Conservation (phyloP, 306 rosid species). For the Dryas octopetala region DNA sequence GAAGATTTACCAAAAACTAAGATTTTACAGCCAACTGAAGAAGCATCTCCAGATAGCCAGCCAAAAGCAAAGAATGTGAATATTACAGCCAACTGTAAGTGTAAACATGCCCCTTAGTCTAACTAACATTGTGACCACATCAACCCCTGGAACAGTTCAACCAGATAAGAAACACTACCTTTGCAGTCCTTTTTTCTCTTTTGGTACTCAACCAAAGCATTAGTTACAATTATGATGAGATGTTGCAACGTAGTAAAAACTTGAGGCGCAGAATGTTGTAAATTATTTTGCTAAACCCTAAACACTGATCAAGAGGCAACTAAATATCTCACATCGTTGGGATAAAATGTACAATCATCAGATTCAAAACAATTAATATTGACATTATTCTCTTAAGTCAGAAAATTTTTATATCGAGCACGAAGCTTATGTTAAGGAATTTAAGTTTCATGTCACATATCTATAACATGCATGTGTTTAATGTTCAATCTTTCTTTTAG, state of each 20-base stretch:
- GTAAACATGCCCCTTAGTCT: background rate
- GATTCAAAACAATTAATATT: background rate
- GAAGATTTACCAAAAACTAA: background rate
- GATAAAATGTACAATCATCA: background rate
- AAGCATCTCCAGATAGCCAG: background rate
- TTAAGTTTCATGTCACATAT: background rate
- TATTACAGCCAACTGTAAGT: background rate
- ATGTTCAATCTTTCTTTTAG: background rate
- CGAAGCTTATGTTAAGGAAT: background rate
- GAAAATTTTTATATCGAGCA: background rate
- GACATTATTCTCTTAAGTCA: background rate
- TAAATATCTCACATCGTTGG: background rate
- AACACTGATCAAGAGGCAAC: background rate
- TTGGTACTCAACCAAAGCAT: background rate
- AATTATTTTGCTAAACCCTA: background rate
- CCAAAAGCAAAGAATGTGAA: background rate
- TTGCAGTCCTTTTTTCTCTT: background rate
- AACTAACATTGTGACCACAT: background rate
- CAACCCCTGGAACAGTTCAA: background rate
- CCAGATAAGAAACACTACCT: background rate
- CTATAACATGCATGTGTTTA: background rate
- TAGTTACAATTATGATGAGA: background rate
- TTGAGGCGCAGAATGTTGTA: background rate
- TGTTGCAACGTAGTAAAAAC: background rate
- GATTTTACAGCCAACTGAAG: background rate